These are phyloP conservation scores for Phanerochaete sordida DNA, from an alignment of 768 basidiomycete genomes.

Conservation along the genomic window DNA sequence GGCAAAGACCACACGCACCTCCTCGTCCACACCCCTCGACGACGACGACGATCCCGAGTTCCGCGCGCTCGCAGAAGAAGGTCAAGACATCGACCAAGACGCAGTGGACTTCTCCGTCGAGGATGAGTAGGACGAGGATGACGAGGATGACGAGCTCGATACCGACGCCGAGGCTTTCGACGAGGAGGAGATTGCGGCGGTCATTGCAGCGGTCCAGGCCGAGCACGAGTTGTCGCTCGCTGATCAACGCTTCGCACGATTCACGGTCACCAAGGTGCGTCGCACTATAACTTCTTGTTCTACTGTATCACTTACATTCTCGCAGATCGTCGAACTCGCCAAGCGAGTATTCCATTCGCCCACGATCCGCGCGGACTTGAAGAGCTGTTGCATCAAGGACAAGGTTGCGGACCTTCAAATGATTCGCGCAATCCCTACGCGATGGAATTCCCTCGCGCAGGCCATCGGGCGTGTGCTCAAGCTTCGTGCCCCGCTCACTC, in stretches of 20 bases:
- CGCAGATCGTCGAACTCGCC: slow-evolving; percentile 13
- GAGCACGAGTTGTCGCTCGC: slow-evolving; percentile 2
- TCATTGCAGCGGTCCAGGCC: not conserved
- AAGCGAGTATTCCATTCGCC: slow-evolving; percentile 13
- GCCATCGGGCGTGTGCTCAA: slow-evolving; percentile 16
- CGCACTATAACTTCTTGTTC: too few relatives aligned
- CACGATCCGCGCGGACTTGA: slow-evolving; percentile 8
- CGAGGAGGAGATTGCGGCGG: not conserved
- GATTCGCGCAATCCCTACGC: slow-evolving; percentile 18
- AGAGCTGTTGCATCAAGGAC: not conserved
- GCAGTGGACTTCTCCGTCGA: too few relatives aligned
- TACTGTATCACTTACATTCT: slow-evolving; percentile 1
- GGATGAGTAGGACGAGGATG: not conserved
- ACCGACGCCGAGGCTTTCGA: not conserved
- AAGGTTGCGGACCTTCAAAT: slow-evolving; percentile 7
- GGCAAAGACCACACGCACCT: too few relatives aligned
- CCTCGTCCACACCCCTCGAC: too few relatives aligned
- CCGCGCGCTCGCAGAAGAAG: too few relatives aligned
- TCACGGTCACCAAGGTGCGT: slow-evolving; percentile 12
- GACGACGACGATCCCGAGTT: slow-evolving; percentile 7
- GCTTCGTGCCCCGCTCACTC: slow-evolving; percentile 13
- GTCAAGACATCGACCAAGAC: too few relatives aligned
- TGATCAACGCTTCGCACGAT: slow-evolving; percentile 3
- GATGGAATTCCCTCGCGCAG: slow-evolving; percentile 23
- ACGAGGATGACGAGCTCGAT: not conserved